A percentile compares a stretch with the other conserved stretches of the same genome.
Evolutionary conservation across 1,284 basidiomycete genomes (phyloP).

Genomic region (Ceratobasidium theobromae): DNA sequence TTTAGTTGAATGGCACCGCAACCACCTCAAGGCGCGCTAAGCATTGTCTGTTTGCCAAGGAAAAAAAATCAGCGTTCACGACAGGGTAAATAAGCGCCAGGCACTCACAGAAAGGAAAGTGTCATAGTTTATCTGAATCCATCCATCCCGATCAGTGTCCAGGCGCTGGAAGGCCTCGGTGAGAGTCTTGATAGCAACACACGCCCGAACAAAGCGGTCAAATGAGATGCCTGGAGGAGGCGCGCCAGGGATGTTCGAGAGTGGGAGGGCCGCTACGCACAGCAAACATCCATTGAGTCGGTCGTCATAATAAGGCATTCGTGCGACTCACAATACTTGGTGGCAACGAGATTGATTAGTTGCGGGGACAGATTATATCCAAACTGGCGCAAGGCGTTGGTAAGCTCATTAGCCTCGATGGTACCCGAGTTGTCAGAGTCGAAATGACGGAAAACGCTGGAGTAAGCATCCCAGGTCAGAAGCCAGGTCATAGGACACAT

Average conservation of each 20-base stretch:
- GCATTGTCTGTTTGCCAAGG: not conserved
- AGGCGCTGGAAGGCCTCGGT: constrained; percentile 60
- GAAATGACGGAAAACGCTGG: constrained; percentile 71
- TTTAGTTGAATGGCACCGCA: no score
- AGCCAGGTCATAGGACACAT: not conserved
- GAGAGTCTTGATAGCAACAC: constrained; percentile 76
- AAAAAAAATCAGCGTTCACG: not conserved
- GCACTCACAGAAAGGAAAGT: constrained; percentile 48
- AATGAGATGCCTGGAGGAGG: constrained; percentile 66
- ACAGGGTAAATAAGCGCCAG: not conserved
- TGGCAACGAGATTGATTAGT: constrained; percentile 60
- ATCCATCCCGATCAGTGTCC: constrained; percentile 68
- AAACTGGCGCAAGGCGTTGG: constrained; percentile 65
- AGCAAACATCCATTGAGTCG: constrained; percentile 4
- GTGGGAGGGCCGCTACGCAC: constrained; percentile 26
- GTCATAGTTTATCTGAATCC: constrained; percentile 73
- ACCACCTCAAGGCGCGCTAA: constrained; percentile 14
- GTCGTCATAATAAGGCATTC: not conserved
- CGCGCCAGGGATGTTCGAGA: constrained; percentile 37
- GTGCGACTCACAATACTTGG: constrained; percentile 61
- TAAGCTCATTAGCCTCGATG: constrained; percentile 67
- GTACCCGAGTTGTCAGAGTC: constrained; percentile 73
- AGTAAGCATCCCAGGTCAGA: not conserved
- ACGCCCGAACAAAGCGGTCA: constrained; percentile 79
- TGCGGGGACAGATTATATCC: constrained; percentile 68